Percentiles rank a stretch among this genome's conserved stretches.
These are phyloP conservation scores for Calonectria pseudoturangicola DNA, from an alignment of 2,329 filamentous ascomycete species.

Conservation along the genomic window DNA sequence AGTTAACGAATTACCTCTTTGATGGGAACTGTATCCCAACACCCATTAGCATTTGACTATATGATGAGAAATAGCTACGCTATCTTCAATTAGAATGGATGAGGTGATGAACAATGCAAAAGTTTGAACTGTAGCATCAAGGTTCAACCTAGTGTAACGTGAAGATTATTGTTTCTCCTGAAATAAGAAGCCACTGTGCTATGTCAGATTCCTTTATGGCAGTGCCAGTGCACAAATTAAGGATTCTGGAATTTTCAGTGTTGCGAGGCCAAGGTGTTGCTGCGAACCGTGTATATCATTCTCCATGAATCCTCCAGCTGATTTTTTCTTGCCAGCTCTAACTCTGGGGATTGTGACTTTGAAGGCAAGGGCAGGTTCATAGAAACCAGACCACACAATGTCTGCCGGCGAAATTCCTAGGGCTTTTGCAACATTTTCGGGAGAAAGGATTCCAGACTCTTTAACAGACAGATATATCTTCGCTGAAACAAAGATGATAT, in stretches of 20 bases:
- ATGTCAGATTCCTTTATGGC: too few species aligned
- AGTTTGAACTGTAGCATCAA: too few species aligned
- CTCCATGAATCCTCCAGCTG: constrained; percentile 50
- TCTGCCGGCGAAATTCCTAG: constrained; percentile 54
- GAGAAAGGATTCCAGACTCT: constrained; percentile 36
- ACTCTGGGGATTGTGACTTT: constrained; percentile 57
- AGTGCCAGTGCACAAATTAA: too few species aligned
- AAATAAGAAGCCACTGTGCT: too few species aligned
- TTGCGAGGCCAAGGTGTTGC: constrained; percentile 46
- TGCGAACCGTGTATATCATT: constrained; percentile 51
- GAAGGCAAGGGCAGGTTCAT: constrained; percentile 67
- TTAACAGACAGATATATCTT: constrained; percentile 55
- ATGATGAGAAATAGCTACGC: not conserved
- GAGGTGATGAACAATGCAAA: too few species aligned
- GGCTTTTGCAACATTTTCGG: constrained; percentile 38
- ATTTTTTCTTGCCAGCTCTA: constrained; percentile 38
- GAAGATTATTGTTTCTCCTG: too few species aligned
- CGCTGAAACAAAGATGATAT: constrained; percentile 67
- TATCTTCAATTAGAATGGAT: too few species aligned
- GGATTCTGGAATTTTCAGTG: constrained; percentile 30
- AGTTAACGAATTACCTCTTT: constrained; percentile 13
- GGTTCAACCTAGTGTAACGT: too few species aligned
- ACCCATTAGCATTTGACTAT: not conserved
- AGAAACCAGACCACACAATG: constrained; percentile 63
- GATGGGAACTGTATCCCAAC: not conserved